Base-by-base conservation (phyloP, 1,284 basidiomycete genomes). In the Fomes fomentarius region DNA sequence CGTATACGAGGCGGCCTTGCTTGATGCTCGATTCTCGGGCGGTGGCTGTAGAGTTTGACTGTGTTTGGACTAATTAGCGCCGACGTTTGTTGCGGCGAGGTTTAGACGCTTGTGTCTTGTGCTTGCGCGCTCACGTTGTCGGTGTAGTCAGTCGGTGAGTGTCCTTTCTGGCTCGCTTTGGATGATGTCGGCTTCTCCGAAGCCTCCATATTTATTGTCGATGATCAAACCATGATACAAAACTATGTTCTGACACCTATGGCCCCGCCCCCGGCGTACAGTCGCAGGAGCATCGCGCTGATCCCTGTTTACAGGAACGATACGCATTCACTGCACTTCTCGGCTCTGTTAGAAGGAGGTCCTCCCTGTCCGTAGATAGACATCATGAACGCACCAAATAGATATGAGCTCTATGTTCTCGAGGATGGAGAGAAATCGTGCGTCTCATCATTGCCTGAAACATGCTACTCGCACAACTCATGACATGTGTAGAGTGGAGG, bases 381-480 rank as follows among this genome's bases (percentile, higher is more conserved):
- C 44, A 52, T 39, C 59, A 96, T 96, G 88, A 99, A 99, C 76
- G 94, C 94, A 45, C 95, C 95, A 9, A 89, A 89, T 71, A 87
- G 96, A 64, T 92, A 91, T 71, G 96, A 97, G 74, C 82, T 96
- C 63, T 94, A 89, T 69, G 92, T 96, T 52, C 84, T 96, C 28
- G 91, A 93, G 34, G 93, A 98, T 64, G 94, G 90, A 67, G 96
- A 99, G 77, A 91, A 91, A 76, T 80, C 85, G 93, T 96, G 78
- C 78, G 93, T 81, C n/a, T n/a, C 54, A 40, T 50, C 35, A 51
- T 33, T 30, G 39, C 28, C 17, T 33, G 39, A 40, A 30, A 11
- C 34, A 25, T 40, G 25, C 49, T 42, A 34, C 45, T 54, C 49
- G 54, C n/a, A 22, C 24, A 37, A 22, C n/a, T 26, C 25, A 40